These are phyloP conservation scores for Butyriboletus loyo DNA, from an alignment of 768 basidiomycete genomes.

Conservation along the genomic window DNA sequence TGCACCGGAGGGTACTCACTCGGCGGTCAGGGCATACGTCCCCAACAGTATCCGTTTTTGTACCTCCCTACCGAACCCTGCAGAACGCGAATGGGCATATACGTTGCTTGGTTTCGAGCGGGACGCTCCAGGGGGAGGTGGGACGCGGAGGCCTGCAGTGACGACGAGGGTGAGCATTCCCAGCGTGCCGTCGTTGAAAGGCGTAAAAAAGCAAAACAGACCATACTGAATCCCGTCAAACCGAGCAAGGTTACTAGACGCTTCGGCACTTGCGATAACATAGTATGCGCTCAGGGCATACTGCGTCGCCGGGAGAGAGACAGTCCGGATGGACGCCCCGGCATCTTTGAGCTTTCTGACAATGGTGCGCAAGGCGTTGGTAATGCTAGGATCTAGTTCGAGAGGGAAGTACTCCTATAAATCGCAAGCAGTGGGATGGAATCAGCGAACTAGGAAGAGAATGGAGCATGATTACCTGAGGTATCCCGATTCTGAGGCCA, in stretches of 20 bases:
- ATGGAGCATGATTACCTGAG: slow-evolving; percentile 46
- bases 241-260: slow-evolving; percentile 85
- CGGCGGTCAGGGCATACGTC: slow-evolving; percentile 87
- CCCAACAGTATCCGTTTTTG: slow-evolving; percentile 85
- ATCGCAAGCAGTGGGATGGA: not conserved
- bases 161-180: not conserved
- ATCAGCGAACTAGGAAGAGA: not conserved
- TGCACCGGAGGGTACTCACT: slow-evolving; percentile 48
- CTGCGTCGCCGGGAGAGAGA: slow-evolving; percentile 65
- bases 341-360: slow-evolving; percentile 40
- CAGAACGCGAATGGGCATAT: slow-evolving; percentile 65
- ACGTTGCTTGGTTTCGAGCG: slow-evolving; percentile 49
- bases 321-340: slow-evolving; percentile 68
- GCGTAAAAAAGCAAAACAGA: slow-evolving; percentile 24
- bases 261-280: slow-evolving; percentile 92
- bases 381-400: slow-evolving; percentile 51
- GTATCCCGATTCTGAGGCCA: slow-evolving; percentile 72
- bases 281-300: slow-evolving; percentile 93
- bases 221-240: slow-evolving; percentile 90
- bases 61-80: slow-evolving; percentile 81
- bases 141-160: slow-evolving; percentile 47
- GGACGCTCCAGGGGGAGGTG: slow-evolving; percentile 41
- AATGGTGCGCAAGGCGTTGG: slow-evolving; percentile 43
- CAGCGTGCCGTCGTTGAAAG: not conserved
- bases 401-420: slow-evolving; percentile 75